Evolutionary conservation across 257 asterid genomes (phyloP).

Genomic region (Solanum gandarillasii): DNA sequence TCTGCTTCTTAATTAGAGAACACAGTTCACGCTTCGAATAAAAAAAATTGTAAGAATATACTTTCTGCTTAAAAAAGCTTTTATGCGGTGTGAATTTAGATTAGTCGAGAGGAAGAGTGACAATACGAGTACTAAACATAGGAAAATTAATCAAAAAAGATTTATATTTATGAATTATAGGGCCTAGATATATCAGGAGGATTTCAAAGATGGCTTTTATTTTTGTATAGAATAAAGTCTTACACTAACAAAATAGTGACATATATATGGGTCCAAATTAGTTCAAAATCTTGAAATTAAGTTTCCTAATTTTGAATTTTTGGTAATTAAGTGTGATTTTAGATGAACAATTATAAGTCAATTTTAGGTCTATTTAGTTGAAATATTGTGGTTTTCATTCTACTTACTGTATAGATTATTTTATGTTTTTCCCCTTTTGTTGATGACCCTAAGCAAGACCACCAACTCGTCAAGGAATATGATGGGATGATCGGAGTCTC

Average conservation of each 20-base stretch:
- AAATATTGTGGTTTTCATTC: not conserved
- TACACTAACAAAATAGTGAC: not conserved
- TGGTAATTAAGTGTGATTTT: not conserved
- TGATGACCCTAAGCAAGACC: not conserved
- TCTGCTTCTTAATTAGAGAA: not conserved
- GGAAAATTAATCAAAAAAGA: not conserved
- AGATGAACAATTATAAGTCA: not conserved
- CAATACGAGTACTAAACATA: not conserved
- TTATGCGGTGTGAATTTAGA: not conserved
- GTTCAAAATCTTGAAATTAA: not conserved
- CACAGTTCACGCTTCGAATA: not conserved
- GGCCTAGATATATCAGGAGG: not conserved
- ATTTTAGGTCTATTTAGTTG: not conserved
- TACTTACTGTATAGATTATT: not conserved
- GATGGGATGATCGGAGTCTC: not conserved
- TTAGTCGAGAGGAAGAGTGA: not conserved
- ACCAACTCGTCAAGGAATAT: not conserved
- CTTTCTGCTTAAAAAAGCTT: not conserved
- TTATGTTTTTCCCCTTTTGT: not conserved
- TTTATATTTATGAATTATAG: not conserved
- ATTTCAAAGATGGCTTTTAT: not conserved
- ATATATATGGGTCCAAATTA: not conserved
- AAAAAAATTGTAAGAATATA: rapidly evolving
- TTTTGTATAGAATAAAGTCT: not conserved
- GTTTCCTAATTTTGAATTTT: not conserved